These are phyloP conservation scores for Ascochyta rabiei DNA, from an alignment of 2,329 filamentous ascomycete genomes.

Conservation along the genomic window DNA sequence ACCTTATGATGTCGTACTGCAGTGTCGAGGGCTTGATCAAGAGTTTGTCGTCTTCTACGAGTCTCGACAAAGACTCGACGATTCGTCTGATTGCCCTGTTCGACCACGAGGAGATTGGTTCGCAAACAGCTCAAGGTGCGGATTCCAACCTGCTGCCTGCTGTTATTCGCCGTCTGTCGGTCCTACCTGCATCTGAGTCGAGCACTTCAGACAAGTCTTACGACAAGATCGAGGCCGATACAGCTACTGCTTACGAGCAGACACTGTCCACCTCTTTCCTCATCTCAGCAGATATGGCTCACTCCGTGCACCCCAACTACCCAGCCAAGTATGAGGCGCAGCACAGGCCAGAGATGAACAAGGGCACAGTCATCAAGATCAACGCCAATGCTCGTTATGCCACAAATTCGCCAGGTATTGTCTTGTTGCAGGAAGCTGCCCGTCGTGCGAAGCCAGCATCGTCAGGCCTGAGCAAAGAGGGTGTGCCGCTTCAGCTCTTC, in stretches of 20 bases:
- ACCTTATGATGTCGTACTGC: constrained; percentile 96
- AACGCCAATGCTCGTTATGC: constrained; percentile 98
- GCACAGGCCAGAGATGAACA: constrained; percentile 94
- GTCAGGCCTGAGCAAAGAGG: constrained; percentile 56
- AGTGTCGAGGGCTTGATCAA: constrained; percentile 83
- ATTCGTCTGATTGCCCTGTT: constrained; percentile 95
- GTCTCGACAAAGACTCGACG: constrained; percentile 75
- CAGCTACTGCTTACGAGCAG: constrained; percentile 87
- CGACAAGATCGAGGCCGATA: constrained; percentile 64
- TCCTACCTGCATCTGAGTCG: constrained; percentile 68
- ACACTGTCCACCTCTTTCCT: constrained; percentile 90
- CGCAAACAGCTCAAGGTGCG: constrained; percentile 88
- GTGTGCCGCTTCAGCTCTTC: constrained; percentile 91
- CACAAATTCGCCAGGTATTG: constrained; percentile 94
- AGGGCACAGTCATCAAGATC: constrained; percentile 94
- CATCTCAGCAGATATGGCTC: constrained; percentile 96
- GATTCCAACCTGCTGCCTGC: constrained; percentile 90
- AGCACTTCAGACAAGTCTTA: constrained; percentile 68
- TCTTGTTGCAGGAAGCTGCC: constrained; percentile 87
- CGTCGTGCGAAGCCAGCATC: constrained; percentile 60
- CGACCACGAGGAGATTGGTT: constrained; percentile 97
- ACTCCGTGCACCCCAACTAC: constrained; percentile 96
- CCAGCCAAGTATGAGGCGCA: constrained; percentile 86
- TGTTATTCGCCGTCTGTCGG: constrained; percentile 83
- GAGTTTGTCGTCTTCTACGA: constrained; percentile 68